Conservation (phyloP, 2,329 filamentous ascomycete genomes). For the Fusarium xyrophilum region DNA sequence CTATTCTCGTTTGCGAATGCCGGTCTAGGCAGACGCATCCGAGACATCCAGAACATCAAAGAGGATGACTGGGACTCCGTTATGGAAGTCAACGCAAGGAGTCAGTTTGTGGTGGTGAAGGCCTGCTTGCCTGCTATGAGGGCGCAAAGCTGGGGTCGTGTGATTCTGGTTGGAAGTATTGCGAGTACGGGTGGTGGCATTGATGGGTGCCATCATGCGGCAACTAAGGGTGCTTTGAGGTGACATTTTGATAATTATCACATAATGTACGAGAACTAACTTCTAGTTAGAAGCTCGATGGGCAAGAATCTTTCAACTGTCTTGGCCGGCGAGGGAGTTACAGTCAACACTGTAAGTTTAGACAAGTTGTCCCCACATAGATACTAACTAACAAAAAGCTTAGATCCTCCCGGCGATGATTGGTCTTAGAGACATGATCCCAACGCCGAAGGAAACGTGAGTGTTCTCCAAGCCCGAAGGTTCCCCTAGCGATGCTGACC, state of each 20-base stretch:
- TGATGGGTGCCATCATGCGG: conserved; percentile 48
- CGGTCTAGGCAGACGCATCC: conserved; percentile 44
- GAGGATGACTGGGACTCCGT: conserved; percentile 49
- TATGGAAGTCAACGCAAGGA: conserved; percentile 46
- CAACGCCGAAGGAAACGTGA: conserved; percentile 44
- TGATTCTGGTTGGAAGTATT: conserved; percentile 47
- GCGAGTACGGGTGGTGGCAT: conserved; percentile 46
- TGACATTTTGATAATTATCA: too few relatives aligned
- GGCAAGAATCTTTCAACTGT: conserved; percentile 45
- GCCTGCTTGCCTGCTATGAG: conserved; percentile 45
- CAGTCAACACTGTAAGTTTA: conserved; percentile 44
- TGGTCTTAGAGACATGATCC: conserved; percentile 47
- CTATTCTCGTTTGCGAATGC: conserved; percentile 47
- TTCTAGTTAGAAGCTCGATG: conserved; percentile 39
- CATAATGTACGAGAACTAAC: too few relatives aligned
- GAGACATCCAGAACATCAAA: conserved; percentile 44
- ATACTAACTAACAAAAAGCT: not conserved
- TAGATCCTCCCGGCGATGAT: conserved; percentile 48
- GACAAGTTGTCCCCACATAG: rapidly evolving
- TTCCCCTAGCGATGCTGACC: rapidly evolving
- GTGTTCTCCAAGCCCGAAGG: rapidly evolving
- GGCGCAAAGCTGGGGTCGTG: conserved; percentile 42
- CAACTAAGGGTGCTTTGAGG: conserved; percentile 45
- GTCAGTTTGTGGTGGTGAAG: conserved; percentile 47
- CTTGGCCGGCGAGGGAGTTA: conserved; percentile 45